phyloP scores from a whole-genome alignment of 108 stramenopile genomes.

The Skeletonema marinoi region DNA sequence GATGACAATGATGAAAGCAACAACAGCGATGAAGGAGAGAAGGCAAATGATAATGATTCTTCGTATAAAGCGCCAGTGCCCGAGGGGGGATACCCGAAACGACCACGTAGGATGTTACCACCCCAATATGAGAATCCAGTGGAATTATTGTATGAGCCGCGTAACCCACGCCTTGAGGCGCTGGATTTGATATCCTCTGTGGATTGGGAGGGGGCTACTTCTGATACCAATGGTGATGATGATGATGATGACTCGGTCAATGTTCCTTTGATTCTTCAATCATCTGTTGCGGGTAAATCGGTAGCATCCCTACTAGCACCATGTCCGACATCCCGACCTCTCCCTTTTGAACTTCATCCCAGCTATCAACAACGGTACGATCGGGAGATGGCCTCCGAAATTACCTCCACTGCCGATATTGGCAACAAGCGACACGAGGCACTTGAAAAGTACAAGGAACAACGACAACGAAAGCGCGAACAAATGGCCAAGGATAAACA shows the following conservation, averaged over 20 bases:
- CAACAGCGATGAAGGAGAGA: conserved; percentile 10
- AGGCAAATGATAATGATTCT: neutral
- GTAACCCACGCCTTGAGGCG: conserved; percentile 82
- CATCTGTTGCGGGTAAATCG: conserved; percentile 78
- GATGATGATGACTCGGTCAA: conserved; percentile 38
- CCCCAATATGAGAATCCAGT: conserved; percentile 31
- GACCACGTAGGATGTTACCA: conserved; percentile 4
- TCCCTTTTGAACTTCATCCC: conserved; percentile 60
- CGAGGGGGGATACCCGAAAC: conserved; percentile 30
- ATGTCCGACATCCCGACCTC: conserved; percentile 66
- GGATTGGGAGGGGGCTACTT: conserved; percentile 63
- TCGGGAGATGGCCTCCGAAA: conserved; percentile 43
- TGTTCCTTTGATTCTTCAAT: conserved; percentile 78
- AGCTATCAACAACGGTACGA: conserved; percentile 73
- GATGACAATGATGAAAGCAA: conserved; percentile 13
- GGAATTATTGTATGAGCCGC: conserved; percentile 44
- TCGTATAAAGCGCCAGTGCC: conserved; percentile 25
- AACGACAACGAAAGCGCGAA: conserved; percentile 72
- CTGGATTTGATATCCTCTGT: conserved; percentile 61
- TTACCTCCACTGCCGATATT: conserved; percentile 62
- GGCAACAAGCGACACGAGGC: conserved; percentile 50
- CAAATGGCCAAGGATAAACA: conserved; percentile 90
- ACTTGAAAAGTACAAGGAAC: conserved; percentile 69
- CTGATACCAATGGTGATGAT: conserved; percentile 42
- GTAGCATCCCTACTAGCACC: conserved; percentile 65